These are phyloP conservation scores for Ustilago crameri DNA, from an alignment of 1,284 basidiomycete species.

Conservation along the genomic window DNA sequence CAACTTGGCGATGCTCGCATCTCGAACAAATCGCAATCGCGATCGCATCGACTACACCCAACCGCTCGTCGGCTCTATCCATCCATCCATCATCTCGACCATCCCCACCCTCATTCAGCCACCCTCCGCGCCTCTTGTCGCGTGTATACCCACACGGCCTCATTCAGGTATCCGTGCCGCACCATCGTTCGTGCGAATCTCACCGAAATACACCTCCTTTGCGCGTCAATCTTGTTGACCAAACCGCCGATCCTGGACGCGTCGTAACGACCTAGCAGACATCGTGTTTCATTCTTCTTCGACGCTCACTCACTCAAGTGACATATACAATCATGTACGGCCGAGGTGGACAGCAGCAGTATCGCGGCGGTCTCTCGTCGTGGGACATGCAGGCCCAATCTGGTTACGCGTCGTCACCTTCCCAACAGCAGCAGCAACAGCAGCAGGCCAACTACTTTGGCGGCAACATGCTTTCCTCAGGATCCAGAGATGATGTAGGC, in stretches of 20 bases:
- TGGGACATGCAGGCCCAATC: slow-evolving; percentile 43
- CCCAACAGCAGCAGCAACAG: slow-evolving; percentile 40
- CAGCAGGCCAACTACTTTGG: slow-evolving; percentile 33
- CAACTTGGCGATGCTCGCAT: slow-evolving; percentile 1
- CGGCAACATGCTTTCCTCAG: slow-evolving; percentile 36
- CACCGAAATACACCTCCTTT: not conserved
- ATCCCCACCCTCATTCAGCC: not conserved
- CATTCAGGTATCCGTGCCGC: not conserved
- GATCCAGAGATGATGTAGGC: slow-evolving; percentile 35
- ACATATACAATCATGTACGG: slow-evolving; percentile 30
- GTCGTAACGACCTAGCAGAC: slow-evolving; percentile 1
- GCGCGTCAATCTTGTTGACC: slow-evolving; percentile 5
- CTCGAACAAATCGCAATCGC: slow-evolving; percentile 2
- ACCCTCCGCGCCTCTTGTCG: not conserved
- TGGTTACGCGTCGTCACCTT: slow-evolving; percentile 31
- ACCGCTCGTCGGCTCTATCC: not conserved
- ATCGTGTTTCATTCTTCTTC: not conserved
- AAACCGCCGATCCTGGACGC: not conserved
- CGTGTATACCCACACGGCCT: slow-evolving; percentile 1
- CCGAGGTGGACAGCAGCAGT: slow-evolving; percentile 43
- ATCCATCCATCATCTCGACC: not conserved
- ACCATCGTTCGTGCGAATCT: not conserved
- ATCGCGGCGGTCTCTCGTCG: slow-evolving; percentile 39
- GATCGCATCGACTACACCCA: not conserved
- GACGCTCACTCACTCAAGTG: not conserved